Conservation (phyloP, 2,329 filamentous ascomycete genomes). For the Pyricularia sp. region DNA sequence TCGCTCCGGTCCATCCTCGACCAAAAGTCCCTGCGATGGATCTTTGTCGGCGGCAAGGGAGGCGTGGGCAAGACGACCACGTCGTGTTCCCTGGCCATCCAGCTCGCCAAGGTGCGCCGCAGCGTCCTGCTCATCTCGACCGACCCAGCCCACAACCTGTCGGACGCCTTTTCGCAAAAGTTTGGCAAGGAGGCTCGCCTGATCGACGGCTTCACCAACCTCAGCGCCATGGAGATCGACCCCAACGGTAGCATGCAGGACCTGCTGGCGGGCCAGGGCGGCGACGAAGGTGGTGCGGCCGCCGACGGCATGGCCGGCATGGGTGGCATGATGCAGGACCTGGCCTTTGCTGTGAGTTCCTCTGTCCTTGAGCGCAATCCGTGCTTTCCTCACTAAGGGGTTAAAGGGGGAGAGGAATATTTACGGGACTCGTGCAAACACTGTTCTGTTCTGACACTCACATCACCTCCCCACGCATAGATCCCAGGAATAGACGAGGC, state of each 20-base stretch:
- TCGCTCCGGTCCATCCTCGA: constrained; percentile 90
- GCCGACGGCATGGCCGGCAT: constrained; percentile 62
- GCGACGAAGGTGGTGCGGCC: constrained; percentile 45
- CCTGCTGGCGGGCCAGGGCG: constrained; percentile 67
- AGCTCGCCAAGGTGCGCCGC: constrained; percentile 89
- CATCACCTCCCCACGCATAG: constrained; percentile 32
- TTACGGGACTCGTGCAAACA: neutral
- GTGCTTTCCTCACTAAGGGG: neutral
- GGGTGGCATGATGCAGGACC: constrained; percentile 96
- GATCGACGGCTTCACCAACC: constrained; percentile 82
- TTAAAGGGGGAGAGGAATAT: neutral
- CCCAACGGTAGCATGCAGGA: constrained; percentile 98
- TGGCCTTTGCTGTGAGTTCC: constrained; percentile 76
- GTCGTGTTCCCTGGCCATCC: constrained; percentile 94
- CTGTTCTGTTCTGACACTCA: neutral
- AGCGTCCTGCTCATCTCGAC: constrained; percentile 97
- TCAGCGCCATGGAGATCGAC: constrained; percentile 98
- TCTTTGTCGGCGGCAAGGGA: constrained; percentile 97
- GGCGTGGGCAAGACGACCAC: constrained; percentile 99
- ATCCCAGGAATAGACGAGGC: constrained; percentile 98
- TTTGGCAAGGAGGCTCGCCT: constrained; percentile 97
- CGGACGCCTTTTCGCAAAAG: constrained; percentile 96
- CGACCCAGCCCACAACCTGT: constrained; percentile 95
- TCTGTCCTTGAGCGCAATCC: neutral
- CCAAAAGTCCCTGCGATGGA: constrained; percentile 93